A percentile compares a stretch with the other conserved stretches of the same genome.
Evolutionary conservation across 2,329 filamentous ascomycete species (phyloP).

Genomic region (Fusarium coffeatum): DNA sequence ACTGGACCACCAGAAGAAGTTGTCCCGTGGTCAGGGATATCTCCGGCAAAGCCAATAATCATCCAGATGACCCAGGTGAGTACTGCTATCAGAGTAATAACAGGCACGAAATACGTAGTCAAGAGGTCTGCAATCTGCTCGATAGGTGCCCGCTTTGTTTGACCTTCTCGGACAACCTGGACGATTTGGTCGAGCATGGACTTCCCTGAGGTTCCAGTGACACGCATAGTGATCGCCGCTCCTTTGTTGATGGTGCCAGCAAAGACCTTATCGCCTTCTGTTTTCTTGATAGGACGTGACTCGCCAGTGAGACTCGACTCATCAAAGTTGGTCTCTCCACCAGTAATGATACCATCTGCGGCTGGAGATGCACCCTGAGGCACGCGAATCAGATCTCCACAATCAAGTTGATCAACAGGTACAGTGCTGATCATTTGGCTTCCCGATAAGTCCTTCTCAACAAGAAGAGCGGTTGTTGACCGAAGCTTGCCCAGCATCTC

Average conservation of each 20-base stretch:
- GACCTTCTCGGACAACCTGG: slow-evolving; percentile 79
- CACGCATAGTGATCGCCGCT: slow-evolving; percentile 68
- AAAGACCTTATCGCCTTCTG: slow-evolving; percentile 71
- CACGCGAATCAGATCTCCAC: slow-evolving; percentile 79
- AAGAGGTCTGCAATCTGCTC: slow-evolving; percentile 79
- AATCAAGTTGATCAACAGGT: slow-evolving; percentile 77
- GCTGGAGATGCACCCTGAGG: slow-evolving; percentile 85
- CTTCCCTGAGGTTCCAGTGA: slow-evolving; percentile 73
- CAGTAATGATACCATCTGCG: slow-evolving; percentile 77
- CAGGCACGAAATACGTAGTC: slow-evolving; percentile 81
- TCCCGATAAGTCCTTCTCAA: slow-evolving; percentile 59
- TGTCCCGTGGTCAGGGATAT: slow-evolving; percentile 67
- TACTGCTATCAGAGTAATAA: slow-evolving; percentile 76
- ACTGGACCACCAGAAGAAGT: slow-evolving; percentile 72
- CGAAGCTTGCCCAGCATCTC: slow-evolving; percentile 81
- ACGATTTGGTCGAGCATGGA: slow-evolving; percentile 87
- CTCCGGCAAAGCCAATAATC: slow-evolving; percentile 68
- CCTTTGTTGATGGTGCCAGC: slow-evolving; percentile 81
- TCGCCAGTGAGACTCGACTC: slow-evolving; percentile 91
- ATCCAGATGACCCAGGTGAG: slow-evolving; percentile 80
- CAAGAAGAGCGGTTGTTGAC: slow-evolving; percentile 79
- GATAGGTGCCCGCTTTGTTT: slow-evolving; percentile 79
- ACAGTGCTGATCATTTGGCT: slow-evolving; percentile 56
- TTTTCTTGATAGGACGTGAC: slow-evolving; percentile 74
- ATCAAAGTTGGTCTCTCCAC: slow-evolving; percentile 78